Evolutionary conservation across 768 basidiomycete species (phyloP), one percentile per base, ranked within the genome.

Genomic region (Suillus ampliporus): DNA sequence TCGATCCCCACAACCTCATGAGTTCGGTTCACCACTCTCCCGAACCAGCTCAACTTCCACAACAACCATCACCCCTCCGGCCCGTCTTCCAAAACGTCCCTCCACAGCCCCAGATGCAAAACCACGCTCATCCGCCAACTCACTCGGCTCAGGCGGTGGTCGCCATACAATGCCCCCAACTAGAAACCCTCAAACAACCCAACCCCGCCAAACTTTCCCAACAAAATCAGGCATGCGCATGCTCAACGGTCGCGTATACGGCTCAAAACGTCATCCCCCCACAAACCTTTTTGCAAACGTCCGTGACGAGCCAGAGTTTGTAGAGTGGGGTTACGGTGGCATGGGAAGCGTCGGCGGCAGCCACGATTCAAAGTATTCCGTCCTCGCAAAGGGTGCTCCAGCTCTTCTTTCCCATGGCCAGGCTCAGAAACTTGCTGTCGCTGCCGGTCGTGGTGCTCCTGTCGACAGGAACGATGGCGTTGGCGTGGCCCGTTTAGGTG

Each of bases 281-380:
- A 74, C 77, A 6, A 88, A 91, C 68, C 87, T 83, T 0, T 91
- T 91, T 65, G 88, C 84, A 7, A 87, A 81, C 61, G 86, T 80
- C 15, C 80, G 81, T 5, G 86, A 87, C 34, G 84, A 88, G 0
- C 90, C 90, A 37, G 90, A 90, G 71, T 96, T 96, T 67, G 92
- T 94, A 17, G 94, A 96, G 74, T 96, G 94, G 94, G 94, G 94
- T 0, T 92, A 90, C 62, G 91, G 91, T 37, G 91, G 91, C 3
- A 89, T 94, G 89, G 94, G 94, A 31, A 84, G 83, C 40, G 81
- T 81, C 1, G 56, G 70, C 3, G 70, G 69, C 26, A 74, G 68
- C 21, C 74, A 70, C 37, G 71, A 73, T 26, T 56, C 54, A 40
- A 56, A 56, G 17, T 56, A 56, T 28, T 56, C 54, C 11, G 54